A percentile compares a stretch with the other conserved stretches of the same genome.
phyloP scores from a whole-genome alignment of 1,284 basidiomycete species.

The Moniliophthora roreri region DNA sequence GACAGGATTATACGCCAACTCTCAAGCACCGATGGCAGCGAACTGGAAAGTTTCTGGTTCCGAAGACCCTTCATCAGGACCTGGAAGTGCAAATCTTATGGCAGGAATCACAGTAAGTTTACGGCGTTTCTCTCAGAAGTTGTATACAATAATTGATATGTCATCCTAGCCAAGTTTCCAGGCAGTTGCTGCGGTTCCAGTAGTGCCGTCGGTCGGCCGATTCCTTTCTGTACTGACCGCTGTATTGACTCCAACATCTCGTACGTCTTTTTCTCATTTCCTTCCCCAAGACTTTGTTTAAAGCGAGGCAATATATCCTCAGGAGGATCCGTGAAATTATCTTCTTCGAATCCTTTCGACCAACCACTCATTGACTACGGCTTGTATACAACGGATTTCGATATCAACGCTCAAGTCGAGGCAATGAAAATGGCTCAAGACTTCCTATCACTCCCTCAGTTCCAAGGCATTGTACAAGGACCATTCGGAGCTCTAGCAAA shows the following conservation, averaged over 20 bases:
- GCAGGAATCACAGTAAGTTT: no score
- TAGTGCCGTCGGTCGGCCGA: not conserved
- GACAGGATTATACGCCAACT: conserved; percentile 9
- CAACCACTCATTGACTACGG: not conserved
- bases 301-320: not conserved
- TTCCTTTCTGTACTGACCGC: not conserved
- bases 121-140: no score
- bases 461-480: not conserved
- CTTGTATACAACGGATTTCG: not conserved
- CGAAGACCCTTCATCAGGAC: conserved; percentile 18
- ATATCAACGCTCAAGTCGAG: not conserved
- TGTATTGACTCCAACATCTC: conserved; percentile 3
- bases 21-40: not conserved
- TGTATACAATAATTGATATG: not conserved
- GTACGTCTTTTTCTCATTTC: not conserved
- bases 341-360: conserved; percentile 4
- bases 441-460: not conserved
- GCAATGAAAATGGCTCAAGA: not conserved
- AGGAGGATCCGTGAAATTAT: conserved; percentile 2
- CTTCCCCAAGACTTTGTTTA: not conserved
- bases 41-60: not conserved
- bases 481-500: no score
- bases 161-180: conserved; percentile 1
- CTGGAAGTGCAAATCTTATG: not conserved
- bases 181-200: not conserved